A percentile compares a stretch with the other conserved stretches of the same genome.
Conservation (phyloP, 805 yeast genomes). For the Yamadazyma akitaensis region DNA sequence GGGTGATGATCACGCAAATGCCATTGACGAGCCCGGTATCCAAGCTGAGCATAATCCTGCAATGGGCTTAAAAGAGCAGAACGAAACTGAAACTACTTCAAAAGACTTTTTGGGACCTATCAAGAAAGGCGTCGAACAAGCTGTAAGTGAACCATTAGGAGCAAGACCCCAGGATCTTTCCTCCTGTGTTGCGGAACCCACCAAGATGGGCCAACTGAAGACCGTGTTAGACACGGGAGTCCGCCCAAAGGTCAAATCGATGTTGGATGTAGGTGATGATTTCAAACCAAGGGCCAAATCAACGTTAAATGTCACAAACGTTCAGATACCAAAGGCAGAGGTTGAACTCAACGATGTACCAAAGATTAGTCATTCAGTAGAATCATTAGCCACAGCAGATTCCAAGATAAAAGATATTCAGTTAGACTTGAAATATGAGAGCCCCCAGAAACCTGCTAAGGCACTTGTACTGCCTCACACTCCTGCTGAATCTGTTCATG, state of each 20-base stretch:
- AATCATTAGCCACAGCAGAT: background rate
- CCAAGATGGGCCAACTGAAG: background rate
- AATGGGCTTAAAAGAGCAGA: background rate
- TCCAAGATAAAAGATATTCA: conserved; percentile 7
- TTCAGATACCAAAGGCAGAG: no score
- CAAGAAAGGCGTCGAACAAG: background rate
- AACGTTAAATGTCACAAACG: background rate
- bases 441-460: background rate
- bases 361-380: background rate
- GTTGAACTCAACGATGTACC: background rate
- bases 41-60: no score
- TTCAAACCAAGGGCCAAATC: conserved; percentile 3
- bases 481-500: background rate
- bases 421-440: conserved; percentile 8
- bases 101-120: background rate
- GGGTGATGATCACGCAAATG: no score
- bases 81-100: background rate
- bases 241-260: conserved; percentile 3
- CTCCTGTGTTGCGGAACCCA: no score
- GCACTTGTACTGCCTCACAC: background rate
- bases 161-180: no score
- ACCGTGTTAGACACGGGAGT: conserved; percentile 3
- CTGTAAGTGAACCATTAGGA: no score
- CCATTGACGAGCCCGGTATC: no score
- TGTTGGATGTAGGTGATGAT: background rate